These are phyloP conservation scores for Aphanocladium album DNA, from an alignment of 2,329 filamentous ascomycete species.

Conservation along the genomic window DNA sequence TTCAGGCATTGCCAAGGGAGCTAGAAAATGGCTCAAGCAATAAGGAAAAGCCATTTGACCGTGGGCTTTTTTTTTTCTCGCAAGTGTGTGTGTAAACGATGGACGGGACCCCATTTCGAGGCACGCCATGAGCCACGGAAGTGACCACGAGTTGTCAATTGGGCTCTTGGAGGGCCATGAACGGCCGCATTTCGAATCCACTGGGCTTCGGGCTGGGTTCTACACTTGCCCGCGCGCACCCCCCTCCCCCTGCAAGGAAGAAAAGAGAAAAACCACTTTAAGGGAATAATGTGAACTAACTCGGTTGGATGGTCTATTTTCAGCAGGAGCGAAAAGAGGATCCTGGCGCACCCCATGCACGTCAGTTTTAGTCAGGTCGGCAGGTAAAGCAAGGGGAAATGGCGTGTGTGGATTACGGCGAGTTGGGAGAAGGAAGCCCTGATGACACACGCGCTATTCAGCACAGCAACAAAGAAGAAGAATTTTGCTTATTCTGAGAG, in stretches of 20 bases:
- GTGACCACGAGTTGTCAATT: neutral
- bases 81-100: neutral
- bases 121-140: neutral
- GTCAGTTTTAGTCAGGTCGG: slow-evolving; percentile 11
- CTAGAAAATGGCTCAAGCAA: neutral
- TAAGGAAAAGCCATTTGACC: neutral
- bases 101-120: neutral
- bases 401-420: too few species aligned
- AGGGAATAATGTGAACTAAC: neutral
- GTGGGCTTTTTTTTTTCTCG: neutral
- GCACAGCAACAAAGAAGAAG: neutral
- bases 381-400: neutral
- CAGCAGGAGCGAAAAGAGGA: neutral
- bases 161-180: neutral
- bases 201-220: neutral
- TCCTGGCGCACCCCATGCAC: slow-evolving; percentile 3
- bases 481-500: neutral
- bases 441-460: neutral
- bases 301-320: neutral
- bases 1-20: neutral
- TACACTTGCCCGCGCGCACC: neutral
- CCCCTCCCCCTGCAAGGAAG: neutral
- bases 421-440: neutral
- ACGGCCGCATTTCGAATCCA: neutral
- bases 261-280: neutral